Conservation (phyloP, 179 eudicot genomes). For the Pouteria campechiana region DNA sequence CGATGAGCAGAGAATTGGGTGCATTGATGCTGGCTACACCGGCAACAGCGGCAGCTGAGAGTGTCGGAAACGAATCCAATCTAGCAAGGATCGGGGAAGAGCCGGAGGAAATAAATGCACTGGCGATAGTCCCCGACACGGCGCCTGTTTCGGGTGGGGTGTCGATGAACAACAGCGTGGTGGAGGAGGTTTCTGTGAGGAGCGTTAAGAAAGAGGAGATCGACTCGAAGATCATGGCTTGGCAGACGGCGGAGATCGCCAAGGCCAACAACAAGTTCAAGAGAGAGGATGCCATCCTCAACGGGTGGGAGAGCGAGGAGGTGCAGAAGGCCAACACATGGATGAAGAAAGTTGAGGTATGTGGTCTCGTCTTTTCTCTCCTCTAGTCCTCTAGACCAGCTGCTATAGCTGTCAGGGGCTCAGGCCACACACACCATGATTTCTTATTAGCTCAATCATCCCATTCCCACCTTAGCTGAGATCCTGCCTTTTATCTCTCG, state of each 20-base stretch:
- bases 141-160: neutral
- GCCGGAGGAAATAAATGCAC: slow-evolving; percentile 44
- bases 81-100: slow-evolving; percentile 62
- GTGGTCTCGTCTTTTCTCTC: no score
- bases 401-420: no score
- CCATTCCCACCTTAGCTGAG: no score
- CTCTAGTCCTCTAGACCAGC: no score
- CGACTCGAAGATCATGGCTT: slow-evolving; percentile 74
- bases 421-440: no score
- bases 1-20: slow-evolving; percentile 80
- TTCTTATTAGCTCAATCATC: no score
- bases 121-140: slow-evolving; percentile 72
- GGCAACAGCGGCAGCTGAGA: slow-evolving; percentile 5
- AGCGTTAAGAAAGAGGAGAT: slow-evolving; percentile 90
- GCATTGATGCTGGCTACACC: slow-evolving; percentile 63
- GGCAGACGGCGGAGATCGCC: slow-evolving; percentile 84
- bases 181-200: slow-evolving; percentile 35
- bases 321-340: slow-evolving; percentile 63
- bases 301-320: slow-evolving; percentile 80
- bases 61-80: slow-evolving; percentile 3
- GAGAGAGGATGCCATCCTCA: slow-evolving; percentile 72
- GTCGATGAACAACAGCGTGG: slow-evolving; percentile 4
- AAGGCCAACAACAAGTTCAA: slow-evolving; percentile 79
- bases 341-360: slow-evolving; percentile 97
- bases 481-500: no score